Evolutionary conservation across 345 rosid species (phyloP).

Genomic region (Mallotus nudiflorus): DNA sequence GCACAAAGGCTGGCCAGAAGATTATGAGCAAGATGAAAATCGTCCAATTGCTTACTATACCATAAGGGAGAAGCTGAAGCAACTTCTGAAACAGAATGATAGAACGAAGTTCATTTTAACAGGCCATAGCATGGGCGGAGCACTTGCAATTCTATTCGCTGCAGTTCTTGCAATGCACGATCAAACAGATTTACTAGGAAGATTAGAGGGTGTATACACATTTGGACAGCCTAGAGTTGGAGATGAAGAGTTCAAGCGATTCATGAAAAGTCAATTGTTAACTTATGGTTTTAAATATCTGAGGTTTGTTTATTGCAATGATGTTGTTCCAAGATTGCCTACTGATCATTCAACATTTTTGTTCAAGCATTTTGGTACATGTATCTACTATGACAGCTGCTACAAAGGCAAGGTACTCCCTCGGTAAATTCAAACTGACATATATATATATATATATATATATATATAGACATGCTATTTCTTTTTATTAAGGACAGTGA

Average conservation of each 20-base stretch:
- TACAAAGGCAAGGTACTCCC: conserved; percentile 56
- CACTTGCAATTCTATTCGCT: conserved; percentile 53
- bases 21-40: conserved; percentile 9
- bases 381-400: conserved; percentile 55
- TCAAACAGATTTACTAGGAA: conserved; percentile 40
- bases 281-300: conserved; percentile 39
- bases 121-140: conserved; percentile 74
- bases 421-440: too few species aligned
- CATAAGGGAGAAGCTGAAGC: conserved; percentile 42
- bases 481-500: too few species aligned
- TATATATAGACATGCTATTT: too few species aligned
- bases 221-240: conserved; percentile 84
- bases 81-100: conserved; percentile 23
- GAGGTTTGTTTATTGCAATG: conserved; percentile 63
- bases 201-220: conserved; percentile 62
- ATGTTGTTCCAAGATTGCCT: conserved; percentile 59
- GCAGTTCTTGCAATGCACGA: conserved; percentile 52
- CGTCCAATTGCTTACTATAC: conserved; percentile 53
- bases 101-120: conserved; percentile 53
- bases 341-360: conserved; percentile 43
- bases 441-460: not conserved
- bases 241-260: conserved; percentile 44
- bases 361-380: conserved; percentile 66
- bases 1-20: conserved; percentile 47
- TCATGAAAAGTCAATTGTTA: conserved; percentile 40